Conservation (phyloP, 352 stramenopile genomes). For the Phytophthora lateralis region DNA sequence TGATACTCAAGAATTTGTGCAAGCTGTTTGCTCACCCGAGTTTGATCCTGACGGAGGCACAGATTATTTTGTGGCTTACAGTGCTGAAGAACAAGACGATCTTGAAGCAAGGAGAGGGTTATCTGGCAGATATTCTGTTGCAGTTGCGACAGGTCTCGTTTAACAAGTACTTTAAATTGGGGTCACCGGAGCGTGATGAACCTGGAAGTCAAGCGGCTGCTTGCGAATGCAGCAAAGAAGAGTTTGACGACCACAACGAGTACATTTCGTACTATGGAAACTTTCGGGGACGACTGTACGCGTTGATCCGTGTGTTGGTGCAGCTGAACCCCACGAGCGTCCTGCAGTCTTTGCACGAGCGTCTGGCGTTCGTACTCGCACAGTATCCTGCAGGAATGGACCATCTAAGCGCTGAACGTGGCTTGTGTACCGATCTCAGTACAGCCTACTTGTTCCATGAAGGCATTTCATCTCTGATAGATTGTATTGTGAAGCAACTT, state of each 20-base stretch:
- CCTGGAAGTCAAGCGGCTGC: slow-evolving; percentile 32
- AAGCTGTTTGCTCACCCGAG: slow-evolving; percentile 70
- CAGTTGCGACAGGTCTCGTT: slow-evolving; percentile 67
- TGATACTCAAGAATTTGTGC: slow-evolving; percentile 54
- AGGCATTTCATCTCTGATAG: slow-evolving; percentile 68
- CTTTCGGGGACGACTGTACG: slow-evolving; percentile 80
- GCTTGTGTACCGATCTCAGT: slow-evolving; percentile 64
- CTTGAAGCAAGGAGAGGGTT: slow-evolving; percentile 49
- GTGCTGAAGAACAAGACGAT: slow-evolving; percentile 75
- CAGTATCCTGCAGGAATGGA: slow-evolving; percentile 56
- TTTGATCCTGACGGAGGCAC: slow-evolving; percentile 68
- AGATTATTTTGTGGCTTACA: slow-evolving; percentile 77
- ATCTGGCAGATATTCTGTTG: slow-evolving; percentile 42
- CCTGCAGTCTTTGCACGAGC: slow-evolving; percentile 66
- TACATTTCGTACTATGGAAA: slow-evolving; percentile 81
- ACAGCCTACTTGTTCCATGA: slow-evolving; percentile 81
- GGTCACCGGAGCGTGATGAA: slow-evolving; percentile 63
- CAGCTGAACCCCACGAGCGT: slow-evolving; percentile 53
- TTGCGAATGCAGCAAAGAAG: slow-evolving; percentile 52
- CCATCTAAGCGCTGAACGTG: slow-evolving; percentile 46
- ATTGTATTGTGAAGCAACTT: slow-evolving; percentile 82
- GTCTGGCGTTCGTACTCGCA: slow-evolving; percentile 56
- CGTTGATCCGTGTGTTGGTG: slow-evolving; percentile 70
- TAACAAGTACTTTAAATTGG: slow-evolving; percentile 84
- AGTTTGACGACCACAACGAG: slow-evolving; percentile 80